phyloP scores from a whole-genome alignment of 2,329 filamentous ascomycete genomes.

The Grosmannia serpens region DNA sequence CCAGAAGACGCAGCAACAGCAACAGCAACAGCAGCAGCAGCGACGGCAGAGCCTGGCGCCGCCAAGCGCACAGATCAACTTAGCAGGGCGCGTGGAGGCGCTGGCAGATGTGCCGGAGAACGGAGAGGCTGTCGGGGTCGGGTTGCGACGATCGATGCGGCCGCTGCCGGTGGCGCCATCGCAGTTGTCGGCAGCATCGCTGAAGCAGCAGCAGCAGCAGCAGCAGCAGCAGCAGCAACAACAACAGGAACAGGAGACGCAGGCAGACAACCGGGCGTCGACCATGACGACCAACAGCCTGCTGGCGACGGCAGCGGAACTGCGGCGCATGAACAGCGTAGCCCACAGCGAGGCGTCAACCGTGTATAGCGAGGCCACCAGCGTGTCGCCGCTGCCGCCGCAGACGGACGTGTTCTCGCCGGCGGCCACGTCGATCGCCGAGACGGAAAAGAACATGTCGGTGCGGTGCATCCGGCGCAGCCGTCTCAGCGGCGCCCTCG shows the following conservation, averaged over 20 bases:
- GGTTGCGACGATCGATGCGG: not conserved
- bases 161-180: conserved; percentile 4
- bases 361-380: conserved; percentile 16
- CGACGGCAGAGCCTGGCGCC: not conserved
- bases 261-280: not conserved
- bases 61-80: not conserved
- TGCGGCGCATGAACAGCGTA: conserved; percentile 46
- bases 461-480: conserved; percentile 4
- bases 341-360: conserved; percentile 30
- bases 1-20: not conserved
- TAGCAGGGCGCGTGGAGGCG: not conserved
- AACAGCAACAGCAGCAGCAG: not conserved
- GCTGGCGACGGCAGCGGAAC: conserved; percentile 35
- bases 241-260: not conserved
- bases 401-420: not conserved
- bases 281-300: conserved; percentile 13
- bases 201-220: not conserved
- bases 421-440: not conserved
- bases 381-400: not conserved
- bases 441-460: not conserved
- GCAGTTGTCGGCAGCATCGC: not conserved
- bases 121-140: not conserved
- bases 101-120: not conserved
- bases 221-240: not conserved
- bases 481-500: not conserved